These are phyloP conservation scores for Suhomyces guaymorum DNA, from an alignment of 1,139 yeast genomes.

Conservation along the genomic window DNA sequence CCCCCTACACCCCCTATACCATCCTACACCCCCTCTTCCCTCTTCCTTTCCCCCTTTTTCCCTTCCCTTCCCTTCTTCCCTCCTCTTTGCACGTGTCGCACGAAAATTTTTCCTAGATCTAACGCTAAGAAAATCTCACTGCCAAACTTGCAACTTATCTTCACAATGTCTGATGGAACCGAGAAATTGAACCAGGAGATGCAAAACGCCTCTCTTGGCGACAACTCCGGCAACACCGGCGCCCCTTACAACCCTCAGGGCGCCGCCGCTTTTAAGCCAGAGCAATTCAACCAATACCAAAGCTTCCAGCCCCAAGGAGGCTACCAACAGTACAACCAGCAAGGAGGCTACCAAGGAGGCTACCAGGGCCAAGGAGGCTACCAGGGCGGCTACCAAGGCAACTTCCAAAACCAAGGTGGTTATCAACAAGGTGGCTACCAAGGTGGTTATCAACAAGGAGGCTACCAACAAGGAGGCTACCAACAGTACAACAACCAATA, in stretches of 20 bases:
- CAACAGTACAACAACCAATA: constrained; percentile 17
- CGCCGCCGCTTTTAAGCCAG: constrained; percentile 47
- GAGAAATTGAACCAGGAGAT: constrained; percentile 55
- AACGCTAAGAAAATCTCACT: background rate
- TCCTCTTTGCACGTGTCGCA: constrained; percentile 6
- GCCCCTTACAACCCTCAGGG: constrained; percentile 27
- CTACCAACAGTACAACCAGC: too few species aligned
- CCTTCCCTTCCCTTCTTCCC: constrained; percentile 1
- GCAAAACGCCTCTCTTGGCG: constrained; percentile 46
- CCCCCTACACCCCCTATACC: background rate
- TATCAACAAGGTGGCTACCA: constrained; percentile 15
- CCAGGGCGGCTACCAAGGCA: constrained; percentile 12
- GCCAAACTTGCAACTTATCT: constrained; percentile 1
- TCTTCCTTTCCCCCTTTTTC: background rate
- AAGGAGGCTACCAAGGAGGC: constrained; percentile 11
- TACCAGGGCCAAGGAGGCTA: constrained; percentile 20
- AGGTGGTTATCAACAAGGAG: constrained; percentile 17
- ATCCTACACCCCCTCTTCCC: background rate
- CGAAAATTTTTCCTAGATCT: constrained; percentile 7
- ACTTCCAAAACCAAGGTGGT: constrained; percentile 3
- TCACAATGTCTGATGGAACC: constrained; percentile 48
- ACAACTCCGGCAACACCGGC: constrained; percentile 29
- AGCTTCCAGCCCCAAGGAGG: constrained; percentile 14
- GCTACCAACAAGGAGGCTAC: constrained; percentile 20
- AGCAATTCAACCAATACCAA: constrained; percentile 27